These are phyloP conservation scores for Collariella sp. DNA, from an alignment of 495 filamentous ascomycete genomes.

Conservation along the genomic window DNA sequence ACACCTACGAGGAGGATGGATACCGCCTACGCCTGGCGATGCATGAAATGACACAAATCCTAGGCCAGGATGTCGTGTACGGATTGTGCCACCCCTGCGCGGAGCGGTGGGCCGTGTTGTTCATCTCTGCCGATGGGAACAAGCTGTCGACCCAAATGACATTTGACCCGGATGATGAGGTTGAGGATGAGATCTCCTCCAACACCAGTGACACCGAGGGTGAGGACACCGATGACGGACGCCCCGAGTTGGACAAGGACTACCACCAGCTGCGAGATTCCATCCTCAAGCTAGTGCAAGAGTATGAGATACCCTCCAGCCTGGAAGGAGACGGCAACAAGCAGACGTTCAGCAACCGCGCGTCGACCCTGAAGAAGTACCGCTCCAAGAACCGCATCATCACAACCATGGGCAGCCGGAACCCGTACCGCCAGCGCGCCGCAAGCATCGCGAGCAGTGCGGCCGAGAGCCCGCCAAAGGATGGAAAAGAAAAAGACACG, in stretches of 20 bases:
- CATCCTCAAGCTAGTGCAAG: conserved; percentile 70
- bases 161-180: conserved; percentile 57
- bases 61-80: conserved; percentile 51
- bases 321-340: conserved; percentile 43
- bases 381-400: conserved; percentile 43
- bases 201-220: conserved; percentile 50
- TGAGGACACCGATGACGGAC: conserved; percentile 55
- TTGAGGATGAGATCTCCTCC: conserved; percentile 54
- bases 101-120: conserved; percentile 66
- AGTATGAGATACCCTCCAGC: conserved; percentile 63
- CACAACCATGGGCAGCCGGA: conserved; percentile 45
- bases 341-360: conserved; percentile 55
- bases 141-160: conserved; percentile 62
- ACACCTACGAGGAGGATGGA: conserved; percentile 47
- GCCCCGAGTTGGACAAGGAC: conserved; percentile 66
- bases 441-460: conserved; percentile 27
- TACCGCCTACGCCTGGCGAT: conserved; percentile 49
- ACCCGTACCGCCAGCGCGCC: conserved; percentile 45
- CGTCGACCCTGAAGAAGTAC: conserved; percentile 44
- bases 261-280: conserved; percentile 77
- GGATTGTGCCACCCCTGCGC: conserved; percentile 64
- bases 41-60: conserved; percentile 54
- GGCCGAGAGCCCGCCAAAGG: conserved; percentile 25
- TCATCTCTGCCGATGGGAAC: conserved; percentile 63
- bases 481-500: conserved; percentile 26